phyloP scores from a whole-genome alignment of 305 asterid species.

The Solanum hybrid region DNA sequence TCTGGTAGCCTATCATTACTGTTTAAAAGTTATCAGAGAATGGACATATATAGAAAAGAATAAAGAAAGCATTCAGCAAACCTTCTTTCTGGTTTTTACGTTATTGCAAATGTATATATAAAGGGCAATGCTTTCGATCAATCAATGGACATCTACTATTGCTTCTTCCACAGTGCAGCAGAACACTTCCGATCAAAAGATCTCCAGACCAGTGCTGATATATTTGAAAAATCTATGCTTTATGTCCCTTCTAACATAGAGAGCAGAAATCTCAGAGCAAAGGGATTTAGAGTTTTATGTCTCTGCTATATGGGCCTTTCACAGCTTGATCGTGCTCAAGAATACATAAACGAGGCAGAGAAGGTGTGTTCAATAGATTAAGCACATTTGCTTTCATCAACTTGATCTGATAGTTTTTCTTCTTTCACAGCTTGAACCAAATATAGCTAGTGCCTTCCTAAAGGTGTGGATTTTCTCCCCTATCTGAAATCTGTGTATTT shows the following conservation, averaged over 20 bases:
- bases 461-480: constrained; percentile 44
- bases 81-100: not conserved
- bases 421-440: constrained; percentile 86
- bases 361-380: constrained; percentile 40
- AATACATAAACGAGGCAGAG: constrained; percentile 89
- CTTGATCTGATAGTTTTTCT: constrained; percentile 17
- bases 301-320: constrained; percentile 77
- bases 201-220: constrained; percentile 60
- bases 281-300: constrained; percentile 83
- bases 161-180: constrained; percentile 51
- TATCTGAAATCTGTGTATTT: constrained; percentile 3
- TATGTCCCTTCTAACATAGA: constrained; percentile 72
- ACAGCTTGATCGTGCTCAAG: constrained; percentile 92
- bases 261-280: constrained; percentile 67
- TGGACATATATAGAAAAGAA: not conserved
- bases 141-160: not conserved
- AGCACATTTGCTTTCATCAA: constrained; percentile 11
- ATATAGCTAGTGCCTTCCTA: constrained; percentile 72
- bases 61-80: not conserved
- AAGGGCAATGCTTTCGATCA: not conserved
- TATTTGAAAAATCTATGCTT: constrained; percentile 83
- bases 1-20: not conserved
- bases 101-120: not conserved
- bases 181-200: constrained; percentile 79
- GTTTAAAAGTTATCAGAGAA: not conserved